Evolutionary conservation across 1,139 yeast species (phyloP), one percentile per base, ranked within the genome.

Genomic region (Meyerozyma smithsonii): DNA sequence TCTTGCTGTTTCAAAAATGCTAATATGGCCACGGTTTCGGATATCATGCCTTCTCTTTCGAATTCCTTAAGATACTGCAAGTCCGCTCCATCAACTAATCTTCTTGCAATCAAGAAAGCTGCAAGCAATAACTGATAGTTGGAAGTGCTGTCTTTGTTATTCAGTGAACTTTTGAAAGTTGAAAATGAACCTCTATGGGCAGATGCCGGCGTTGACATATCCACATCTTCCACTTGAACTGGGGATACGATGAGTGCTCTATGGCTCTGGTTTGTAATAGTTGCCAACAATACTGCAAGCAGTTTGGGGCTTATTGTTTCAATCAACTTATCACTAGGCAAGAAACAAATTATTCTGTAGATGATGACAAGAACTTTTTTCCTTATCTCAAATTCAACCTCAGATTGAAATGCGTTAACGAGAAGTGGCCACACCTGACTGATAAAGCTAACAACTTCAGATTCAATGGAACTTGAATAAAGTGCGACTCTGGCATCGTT

Each of bases 11-110:
- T 41, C 20, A 26, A 35, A 20, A 48, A 44, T 6, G 38, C 19
- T 5, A 42, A 32, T 55, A 58, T 4, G 39, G 46, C 34, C 52
- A 47, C 30, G 62, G 45, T 5, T 49, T 40, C 23, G 50, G 4
- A 76, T 63, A 51, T 85, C 90, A 14, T 72, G 0, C 96, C 96
- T 50, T 88, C 94, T 43, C 86, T 73, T 49, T 77, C 84, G 46
- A 88, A 79, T 5, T 69, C 69, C 0, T 61, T 53, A 10, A 79
- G 55, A 39, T 74, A 79, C 1, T 59, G 46, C 2, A 58, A 60
- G 1, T 82, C 75, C 10, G 74, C 62, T 42, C 71, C 70, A 4
- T 58, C 57, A 1, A 79, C 59, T 39, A 85, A 58, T 3, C 61
- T 52, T 18, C 66, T 62, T 1, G 79, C 67, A 17, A 84, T 59